Conservation (phyloP, 208 protist species). For the Leishmania mexicana region DNA sequence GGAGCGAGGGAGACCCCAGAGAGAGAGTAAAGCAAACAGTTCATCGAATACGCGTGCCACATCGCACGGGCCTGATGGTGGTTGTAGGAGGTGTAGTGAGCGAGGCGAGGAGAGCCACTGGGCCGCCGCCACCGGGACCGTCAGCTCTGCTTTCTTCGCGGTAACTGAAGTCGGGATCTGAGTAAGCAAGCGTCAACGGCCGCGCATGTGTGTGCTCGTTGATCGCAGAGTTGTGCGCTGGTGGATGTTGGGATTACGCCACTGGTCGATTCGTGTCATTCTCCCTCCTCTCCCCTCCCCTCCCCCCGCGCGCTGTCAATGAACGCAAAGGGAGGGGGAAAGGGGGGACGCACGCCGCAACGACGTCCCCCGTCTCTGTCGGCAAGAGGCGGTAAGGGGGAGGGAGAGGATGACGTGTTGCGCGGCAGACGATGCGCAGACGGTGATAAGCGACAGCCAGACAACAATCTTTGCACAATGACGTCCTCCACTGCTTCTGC, state of each 20-base stretch:
- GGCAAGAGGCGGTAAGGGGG: not conserved
- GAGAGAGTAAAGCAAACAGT: not conserved
- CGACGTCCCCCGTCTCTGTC: not conserved
- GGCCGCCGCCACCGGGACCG: not conserved
- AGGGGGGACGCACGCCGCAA: not conserved
- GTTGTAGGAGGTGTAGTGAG: not conserved
- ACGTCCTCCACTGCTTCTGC: not conserved
- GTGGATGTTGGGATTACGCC: not conserved
- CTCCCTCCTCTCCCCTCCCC: not conserved
- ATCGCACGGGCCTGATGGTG: not conserved
- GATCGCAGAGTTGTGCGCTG: not conserved
- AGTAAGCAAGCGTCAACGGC: not conserved
- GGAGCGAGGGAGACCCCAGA: not conserved
- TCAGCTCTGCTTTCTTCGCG: not conserved
- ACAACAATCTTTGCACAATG: not conserved
- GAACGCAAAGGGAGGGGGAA: not conserved
- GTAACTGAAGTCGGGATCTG: not conserved
- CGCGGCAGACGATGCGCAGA: not conserved
- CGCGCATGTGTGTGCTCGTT: not conserved
- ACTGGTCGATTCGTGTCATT: not conserved
- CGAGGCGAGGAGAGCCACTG: not conserved
- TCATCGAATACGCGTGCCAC: not conserved
- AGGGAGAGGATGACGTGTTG: not conserved
- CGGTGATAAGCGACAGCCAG: not conserved
- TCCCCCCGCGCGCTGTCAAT: not conserved